phyloP scores from a whole-genome alignment of 192 early-diverging fungal species.

The Entomortierella parvispora region DNA sequence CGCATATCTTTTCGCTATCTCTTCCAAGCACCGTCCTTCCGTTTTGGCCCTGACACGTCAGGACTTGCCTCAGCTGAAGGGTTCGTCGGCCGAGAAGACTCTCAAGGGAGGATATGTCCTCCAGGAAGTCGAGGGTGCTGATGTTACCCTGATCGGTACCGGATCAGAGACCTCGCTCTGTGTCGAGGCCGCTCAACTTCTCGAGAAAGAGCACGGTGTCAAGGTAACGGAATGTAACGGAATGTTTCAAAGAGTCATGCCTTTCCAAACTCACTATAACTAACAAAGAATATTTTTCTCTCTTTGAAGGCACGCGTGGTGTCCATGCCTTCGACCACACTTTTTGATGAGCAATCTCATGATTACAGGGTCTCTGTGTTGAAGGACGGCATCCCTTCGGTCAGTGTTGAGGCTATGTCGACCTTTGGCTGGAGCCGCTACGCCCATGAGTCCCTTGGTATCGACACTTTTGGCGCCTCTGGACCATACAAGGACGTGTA shows the following conservation, averaged over 20 bases:
- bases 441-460: conserved; percentile 88
- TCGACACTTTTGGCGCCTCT: conserved; percentile 90
- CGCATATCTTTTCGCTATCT: conserved; percentile 85
- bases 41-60: conserved; percentile 92
- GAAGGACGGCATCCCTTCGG: conserved; percentile 78
- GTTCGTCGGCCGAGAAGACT: conserved; percentile 82
- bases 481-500: conserved; percentile 87
- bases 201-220: conserved; percentile 64
- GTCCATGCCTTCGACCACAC: conserved; percentile 92
- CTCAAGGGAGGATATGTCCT: conserved; percentile 91
- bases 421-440: conserved; percentile 95
- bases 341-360: conserved; percentile 87
- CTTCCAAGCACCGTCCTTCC: conserved; percentile 74
- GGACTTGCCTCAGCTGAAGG: conserved; percentile 91
- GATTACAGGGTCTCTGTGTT: conserved; percentile 88
- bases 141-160: conserved; percentile 83
- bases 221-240: conserved; percentile 26
- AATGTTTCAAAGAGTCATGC: too few relatives aligned
- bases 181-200: conserved; percentile 84
- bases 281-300: not conserved
- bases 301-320: conserved; percentile 75
- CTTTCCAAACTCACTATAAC: not conserved
- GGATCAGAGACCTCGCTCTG: conserved; percentile 93
- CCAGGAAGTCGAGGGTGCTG: conserved; percentile 66
- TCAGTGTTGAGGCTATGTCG: conserved; percentile 88